Evolutionary conservation across 2,329 filamentous ascomycete genomes (phyloP).

Genomic region (Penicillium crustosum): DNA sequence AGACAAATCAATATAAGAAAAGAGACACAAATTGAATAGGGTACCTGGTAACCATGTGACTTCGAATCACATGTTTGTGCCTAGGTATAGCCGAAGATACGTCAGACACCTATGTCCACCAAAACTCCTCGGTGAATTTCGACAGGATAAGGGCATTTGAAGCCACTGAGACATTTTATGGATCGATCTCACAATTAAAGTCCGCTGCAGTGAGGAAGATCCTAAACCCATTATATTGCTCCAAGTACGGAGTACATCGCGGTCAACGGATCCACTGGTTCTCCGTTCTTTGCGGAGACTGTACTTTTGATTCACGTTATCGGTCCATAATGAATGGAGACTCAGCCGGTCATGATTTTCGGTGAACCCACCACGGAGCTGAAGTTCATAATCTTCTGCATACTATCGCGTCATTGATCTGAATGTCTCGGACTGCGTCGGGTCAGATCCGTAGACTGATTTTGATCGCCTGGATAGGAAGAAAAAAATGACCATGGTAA

Average conservation of each 20-base stretch:
- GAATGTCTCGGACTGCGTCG: no score
- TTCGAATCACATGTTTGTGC: no score
- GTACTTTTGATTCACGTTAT: neutral
- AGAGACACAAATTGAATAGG: neutral
- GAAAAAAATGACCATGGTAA: neutral
- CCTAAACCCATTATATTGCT: neutral
- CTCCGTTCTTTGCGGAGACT: no score
- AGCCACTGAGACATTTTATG: neutral
- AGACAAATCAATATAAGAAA: neutral
- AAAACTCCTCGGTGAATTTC: neutral
- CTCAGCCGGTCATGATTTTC: neutral
- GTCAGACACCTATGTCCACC: neutral
- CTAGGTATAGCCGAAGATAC: neutral
- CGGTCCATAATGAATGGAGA: neutral
- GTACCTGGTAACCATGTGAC: neutral
- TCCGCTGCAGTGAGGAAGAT: neutral
- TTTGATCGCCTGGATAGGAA: neutral
- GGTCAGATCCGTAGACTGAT: neutral
- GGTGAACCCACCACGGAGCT: neutral
- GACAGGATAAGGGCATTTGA: no score
- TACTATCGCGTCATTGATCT: neutral
- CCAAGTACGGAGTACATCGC: neutral
- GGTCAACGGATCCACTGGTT: neutral
- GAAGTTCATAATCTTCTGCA: neutral
- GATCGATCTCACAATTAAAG: neutral